Evolutionary conservation across 129 eudicot genomes (phyloP), one percentile per base, ranked within the genome.

Genomic region (Pittosporum tobira): DNA sequence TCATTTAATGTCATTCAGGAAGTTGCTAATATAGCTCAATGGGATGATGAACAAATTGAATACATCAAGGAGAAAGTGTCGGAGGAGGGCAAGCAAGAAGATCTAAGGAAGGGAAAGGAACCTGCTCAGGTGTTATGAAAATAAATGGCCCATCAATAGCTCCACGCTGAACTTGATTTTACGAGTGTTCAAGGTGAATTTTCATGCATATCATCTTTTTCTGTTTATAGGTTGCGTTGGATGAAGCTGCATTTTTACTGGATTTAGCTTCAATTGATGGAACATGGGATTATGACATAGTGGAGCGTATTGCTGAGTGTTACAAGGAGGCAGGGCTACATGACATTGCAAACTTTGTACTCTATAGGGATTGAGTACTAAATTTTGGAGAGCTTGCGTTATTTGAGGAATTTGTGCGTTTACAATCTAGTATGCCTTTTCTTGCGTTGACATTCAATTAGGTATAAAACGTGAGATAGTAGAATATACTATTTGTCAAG

Each of bases 11-110:
- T 46, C 62, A 24, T 45, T 53, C 65, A 91, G 99, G 91, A 91
- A 73, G 99, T 81, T 67, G 99, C 99, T 56, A 70, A 67, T 49
- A 73, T 91, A 50, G 99, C 99, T 50, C 83, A 87, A 74, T 91
- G 99, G 99, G 99, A 91, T 1, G 99, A 91, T 77, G 99, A 91
- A 66, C 99, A 91, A 77, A 91, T 91, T 70, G 99, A 91, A 26
- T 87, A 71, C 58, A 87, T 91, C 44, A 76, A 72, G 65, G 99
- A 91, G 68, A 91, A 81, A 70, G 96, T 91, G 24, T 70, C 99
- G 10, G 94, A 81, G 24, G 88, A 91, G 73, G 96, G 96, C 26
- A 84, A 78, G 49, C 87, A 73, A 79, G 96, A 81, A 46, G 99
- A 91, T 78, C 48, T 91, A 40, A 59, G 78, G 79, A 91, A 87